A percentile compares a stretch with the other conserved stretches of the same genome.
These are phyloP conservation scores for Pleurotus platypus DNA, from an alignment of 768 basidiomycete species.

Conservation along the genomic window DNA sequence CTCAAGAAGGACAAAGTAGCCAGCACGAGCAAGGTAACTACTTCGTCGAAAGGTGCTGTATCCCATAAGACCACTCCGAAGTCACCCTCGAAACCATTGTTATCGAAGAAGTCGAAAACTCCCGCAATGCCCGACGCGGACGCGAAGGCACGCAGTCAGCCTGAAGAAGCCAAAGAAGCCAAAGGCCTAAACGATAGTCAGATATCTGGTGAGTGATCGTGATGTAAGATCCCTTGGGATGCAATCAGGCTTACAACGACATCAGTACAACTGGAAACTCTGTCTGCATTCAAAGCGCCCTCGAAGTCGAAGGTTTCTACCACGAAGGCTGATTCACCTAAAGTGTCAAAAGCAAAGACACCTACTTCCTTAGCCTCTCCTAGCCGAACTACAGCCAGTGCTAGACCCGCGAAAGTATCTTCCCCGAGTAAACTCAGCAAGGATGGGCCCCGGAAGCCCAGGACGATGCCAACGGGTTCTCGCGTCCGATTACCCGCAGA, in stretches of 20 bases:
- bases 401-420: background rate
- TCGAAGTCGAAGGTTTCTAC: background rate
- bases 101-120: background rate
- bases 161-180: background rate
- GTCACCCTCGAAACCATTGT: background rate
- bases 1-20: background rate
- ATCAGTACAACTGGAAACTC: background rate
- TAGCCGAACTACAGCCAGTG: background rate
- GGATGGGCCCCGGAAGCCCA: background rate
- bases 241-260: no score
- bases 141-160: background rate
- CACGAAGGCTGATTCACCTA: background rate
- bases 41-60: background rate
- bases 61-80: background rate
- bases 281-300: background rate
- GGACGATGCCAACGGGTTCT: background rate
- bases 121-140: background rate
- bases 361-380: background rate
- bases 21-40: background rate
- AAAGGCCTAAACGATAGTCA: constrained; percentile 1
- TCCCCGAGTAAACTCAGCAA: background rate
- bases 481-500: background rate
- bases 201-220: background rate
- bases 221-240: background rate
- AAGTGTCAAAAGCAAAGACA: background rate